Evolutionary conservation across 805 yeast species (phyloP), one percentile per base, ranked within the genome.

Genomic region (Starmerella sirachaensis): DNA sequence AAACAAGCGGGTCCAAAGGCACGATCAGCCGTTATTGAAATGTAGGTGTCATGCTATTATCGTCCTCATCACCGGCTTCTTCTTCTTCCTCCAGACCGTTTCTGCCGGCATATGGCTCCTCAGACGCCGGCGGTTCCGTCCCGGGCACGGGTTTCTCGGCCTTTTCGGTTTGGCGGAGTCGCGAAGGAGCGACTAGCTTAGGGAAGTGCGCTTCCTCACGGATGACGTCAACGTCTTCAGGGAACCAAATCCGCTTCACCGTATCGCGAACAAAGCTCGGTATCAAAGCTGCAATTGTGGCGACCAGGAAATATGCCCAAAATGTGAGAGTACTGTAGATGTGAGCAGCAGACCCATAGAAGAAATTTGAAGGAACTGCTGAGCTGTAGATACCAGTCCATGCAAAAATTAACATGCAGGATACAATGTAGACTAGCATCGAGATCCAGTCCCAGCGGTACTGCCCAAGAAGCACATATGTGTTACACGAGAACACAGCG

Each of bases 371-470:
- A 39, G 62, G 57, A 2, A 59, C 44, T 19, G 68, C 56, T 4
- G 73, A 58, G 21, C 84, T 70, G 78, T 86, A 81, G 17, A 75
- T 70, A n/a, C 88, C 86, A 4, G 82, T 72, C 93, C 93, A 81
- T 53, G 74, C 70, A 49, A 68, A 78, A 13, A 79, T 64, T 29
- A 79, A 47, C 43, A 76, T 54, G 37, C 66, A 65, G 11, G 84
- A 75, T 31, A 82, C 52, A 1, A 67, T 59, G 40, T 63, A 60
- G 43, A 78, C 66, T 18, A 74, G 52, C 19, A 68, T 35, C 14
- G 80, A 65, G 18, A 81, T 53, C 76, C 79, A 74, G 58, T 81
- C 93, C 93, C 93, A 82, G 46, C 85, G 61, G 44, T 66, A 67
- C 59, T 78, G 86, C 51, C 74, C 78, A 42, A 76, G 56, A 48